These are phyloP conservation scores for Phytophthora sp. DNA, from an alignment of 352 stramenopile species.

Conservation along the genomic window DNA sequence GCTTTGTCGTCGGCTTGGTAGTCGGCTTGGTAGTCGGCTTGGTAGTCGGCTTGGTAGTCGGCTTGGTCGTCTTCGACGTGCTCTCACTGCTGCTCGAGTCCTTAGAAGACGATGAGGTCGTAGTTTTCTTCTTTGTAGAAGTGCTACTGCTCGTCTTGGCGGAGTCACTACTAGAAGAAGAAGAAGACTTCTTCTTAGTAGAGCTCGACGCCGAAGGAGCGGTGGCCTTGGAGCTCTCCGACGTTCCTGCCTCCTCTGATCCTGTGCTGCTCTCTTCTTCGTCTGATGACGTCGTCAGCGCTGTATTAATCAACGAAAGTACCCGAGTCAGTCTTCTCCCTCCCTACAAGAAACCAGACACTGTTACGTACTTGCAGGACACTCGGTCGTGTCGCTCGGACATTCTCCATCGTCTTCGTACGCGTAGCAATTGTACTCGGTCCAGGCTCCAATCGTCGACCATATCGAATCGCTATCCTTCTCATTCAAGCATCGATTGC, in stretches of 20 bases:
- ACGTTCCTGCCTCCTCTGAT: constrained; percentile 22
- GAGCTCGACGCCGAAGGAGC: constrained; percentile 22
- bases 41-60: no score
- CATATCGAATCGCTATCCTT: constrained; percentile 34
- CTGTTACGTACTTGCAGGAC: constrained; percentile 39
- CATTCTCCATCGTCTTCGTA: constrained; percentile 45
- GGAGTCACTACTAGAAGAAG: constrained; percentile 36
- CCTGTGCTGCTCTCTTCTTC: constrained; percentile 25
- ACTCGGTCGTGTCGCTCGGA: constrained; percentile 45
- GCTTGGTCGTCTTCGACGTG: constrained; percentile 33
- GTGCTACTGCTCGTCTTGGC: constrained; percentile 35
- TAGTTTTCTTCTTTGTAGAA: constrained; percentile 32
- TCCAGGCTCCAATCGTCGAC: constrained; percentile 25
- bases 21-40: constrained; percentile 36
- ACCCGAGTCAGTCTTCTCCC: background rate
- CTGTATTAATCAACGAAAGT: constrained; percentile 9
- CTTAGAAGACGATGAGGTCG: constrained; percentile 26
- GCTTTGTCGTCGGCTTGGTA: constrained; percentile 39
- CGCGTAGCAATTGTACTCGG: constrained; percentile 58
- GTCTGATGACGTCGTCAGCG: constrained; percentile 20
- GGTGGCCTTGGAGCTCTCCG: constrained; percentile 22
- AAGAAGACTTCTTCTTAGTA: constrained; percentile 38
- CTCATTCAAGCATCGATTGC: constrained; percentile 50
- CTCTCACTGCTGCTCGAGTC: constrained; percentile 29
- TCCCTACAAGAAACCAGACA: background rate